Conservation (phyloP, 352 stramenopile species). For the Pythium diclinum region DNA sequence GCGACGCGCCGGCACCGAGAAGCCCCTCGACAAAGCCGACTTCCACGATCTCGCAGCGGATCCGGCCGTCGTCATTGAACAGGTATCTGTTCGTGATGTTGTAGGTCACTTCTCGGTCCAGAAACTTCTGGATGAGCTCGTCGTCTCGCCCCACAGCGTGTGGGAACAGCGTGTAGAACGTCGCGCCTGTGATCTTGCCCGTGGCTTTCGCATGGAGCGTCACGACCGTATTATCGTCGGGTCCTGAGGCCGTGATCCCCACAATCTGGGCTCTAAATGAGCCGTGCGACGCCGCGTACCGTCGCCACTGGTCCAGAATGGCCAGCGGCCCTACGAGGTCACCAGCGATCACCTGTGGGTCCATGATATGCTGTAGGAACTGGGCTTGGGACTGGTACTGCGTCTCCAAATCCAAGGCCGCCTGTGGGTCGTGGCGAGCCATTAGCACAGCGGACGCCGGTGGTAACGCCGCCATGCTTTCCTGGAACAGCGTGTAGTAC, state of each 20-base stretch:
- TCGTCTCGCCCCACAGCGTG: conserved; percentile 3
- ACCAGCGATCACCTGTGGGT: conserved; percentile 11
- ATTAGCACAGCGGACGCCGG: conserved; percentile 1
- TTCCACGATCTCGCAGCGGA: conserved; percentile 17
- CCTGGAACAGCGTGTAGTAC: conserved; percentile 23
- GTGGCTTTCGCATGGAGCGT: conserved; percentile 13
- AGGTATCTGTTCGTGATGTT: conserved; percentile 20
- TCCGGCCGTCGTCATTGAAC: conserved; percentile 20
- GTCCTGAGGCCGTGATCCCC: conserved; percentile 6
- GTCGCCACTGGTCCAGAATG: conserved; percentile 23
- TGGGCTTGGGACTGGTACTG: conserved; percentile 6
- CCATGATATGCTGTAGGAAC: conserved; percentile 16
- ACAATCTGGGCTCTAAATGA: conserved; percentile 9
- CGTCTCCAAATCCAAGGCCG: not conserved
- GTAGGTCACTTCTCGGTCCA: conserved; percentile 18
- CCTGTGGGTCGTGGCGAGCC: not conserved
- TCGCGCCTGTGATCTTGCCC: conserved; percentile 22
- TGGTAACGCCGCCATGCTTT: conserved; percentile 13
- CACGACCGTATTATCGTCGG: conserved; percentile 13
- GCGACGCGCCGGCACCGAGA: not conserved
- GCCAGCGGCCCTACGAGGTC: conserved; percentile 15
- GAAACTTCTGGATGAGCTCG: conserved; percentile 17
- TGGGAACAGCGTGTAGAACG: conserved; percentile 24
- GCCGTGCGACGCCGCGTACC: conserved; percentile 18
- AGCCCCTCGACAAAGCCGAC: conserved; percentile 19